Evolutionary conservation across 345 rosid species (phyloP).

Genomic region (Xanthoceras sorbifolium): DNA sequence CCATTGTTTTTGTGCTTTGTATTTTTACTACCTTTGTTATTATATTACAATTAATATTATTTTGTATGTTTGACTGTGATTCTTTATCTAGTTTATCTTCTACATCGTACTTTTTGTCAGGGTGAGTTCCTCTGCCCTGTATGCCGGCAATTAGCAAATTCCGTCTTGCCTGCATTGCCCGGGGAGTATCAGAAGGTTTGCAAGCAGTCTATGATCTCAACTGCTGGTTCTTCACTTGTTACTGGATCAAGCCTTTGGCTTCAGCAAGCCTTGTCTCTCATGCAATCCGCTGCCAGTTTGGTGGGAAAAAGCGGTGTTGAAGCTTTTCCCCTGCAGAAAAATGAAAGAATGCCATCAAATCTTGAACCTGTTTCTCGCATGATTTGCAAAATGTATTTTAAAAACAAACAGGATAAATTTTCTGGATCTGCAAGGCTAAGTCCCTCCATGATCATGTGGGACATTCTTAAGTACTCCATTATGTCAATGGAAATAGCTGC

Average conservation of each 20-base stretch:
- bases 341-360: constrained; percentile 42
- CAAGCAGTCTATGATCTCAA: constrained; percentile 53
- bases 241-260: constrained; percentile 43
- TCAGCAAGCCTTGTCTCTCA: constrained; percentile 59
- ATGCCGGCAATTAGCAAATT: constrained; percentile 88
- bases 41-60: background rate
- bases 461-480: constrained; percentile 85
- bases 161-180: constrained; percentile 67
- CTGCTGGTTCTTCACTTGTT: too few relatives aligned
- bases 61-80: background rate
- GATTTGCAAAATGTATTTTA: constrained; percentile 62
- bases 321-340: constrained; percentile 43
- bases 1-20: background rate
- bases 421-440: constrained; percentile 45
- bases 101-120: constrained; percentile 44
- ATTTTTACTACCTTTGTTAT: background rate
- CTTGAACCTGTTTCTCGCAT: constrained; percentile 50
- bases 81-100: constrained; percentile 1
- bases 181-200: constrained; percentile 45
- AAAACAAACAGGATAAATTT: constrained; percentile 41
- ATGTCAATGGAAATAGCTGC: constrained; percentile 78
- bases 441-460: constrained; percentile 78
- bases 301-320: constrained; percentile 53
- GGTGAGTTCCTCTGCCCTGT: constrained; percentile 98
- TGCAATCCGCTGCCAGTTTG: constrained; percentile 59